Evolutionary conservation across 257 asterid species (phyloP).

Genomic region (Ilex aquifolium): DNA sequence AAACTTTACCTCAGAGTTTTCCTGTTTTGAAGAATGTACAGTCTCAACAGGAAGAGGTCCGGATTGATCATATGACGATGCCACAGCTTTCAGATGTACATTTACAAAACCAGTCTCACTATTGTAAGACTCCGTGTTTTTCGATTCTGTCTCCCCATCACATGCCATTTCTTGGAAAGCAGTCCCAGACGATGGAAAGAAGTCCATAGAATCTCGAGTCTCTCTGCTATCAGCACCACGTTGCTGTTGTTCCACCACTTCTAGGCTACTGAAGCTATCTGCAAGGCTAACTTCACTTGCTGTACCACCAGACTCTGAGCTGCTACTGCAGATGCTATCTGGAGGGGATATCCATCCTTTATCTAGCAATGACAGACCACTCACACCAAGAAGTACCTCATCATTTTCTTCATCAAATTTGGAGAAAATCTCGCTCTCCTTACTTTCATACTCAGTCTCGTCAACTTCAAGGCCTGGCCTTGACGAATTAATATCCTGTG

Average conservation of each 20-base stretch:
- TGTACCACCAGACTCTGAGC: slow-evolving; percentile 49
- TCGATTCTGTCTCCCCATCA: slow-evolving; percentile 26
- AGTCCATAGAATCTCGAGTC: slow-evolving; percentile 24
- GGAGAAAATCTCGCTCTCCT: slow-evolving; percentile 42
- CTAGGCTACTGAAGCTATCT: slow-evolving; percentile 50
- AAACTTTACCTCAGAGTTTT: slow-evolving; percentile 31
- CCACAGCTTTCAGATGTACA: neutral
- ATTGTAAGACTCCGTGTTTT: slow-evolving; percentile 49
- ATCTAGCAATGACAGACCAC: slow-evolving; percentile 51
- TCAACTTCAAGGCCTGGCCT: slow-evolving; percentile 48
- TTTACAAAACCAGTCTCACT: slow-evolving; percentile 5
- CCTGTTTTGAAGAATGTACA: slow-evolving; percentile 34
- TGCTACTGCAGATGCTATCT: slow-evolving; percentile 54
- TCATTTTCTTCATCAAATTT: slow-evolving; percentile 49
- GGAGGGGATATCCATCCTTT: slow-evolving; percentile 93
- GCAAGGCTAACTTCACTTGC: slow-evolving; percentile 58
- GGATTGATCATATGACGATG: neutral
- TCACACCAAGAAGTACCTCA: slow-evolving; percentile 39
- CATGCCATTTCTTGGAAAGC: slow-evolving; percentile 28
- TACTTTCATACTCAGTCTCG: slow-evolving; percentile 36
- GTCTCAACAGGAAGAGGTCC: neutral
- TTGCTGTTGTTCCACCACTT: slow-evolving; percentile 32
- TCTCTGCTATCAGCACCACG: slow-evolving; percentile 37
- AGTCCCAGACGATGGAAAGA: slow-evolving; percentile 23
- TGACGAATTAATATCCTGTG: slow-evolving; percentile 56